These are phyloP conservation scores for Carallia pectinifolia DNA, from an alignment of 345 rosid genomes.

Conservation along the genomic window DNA sequence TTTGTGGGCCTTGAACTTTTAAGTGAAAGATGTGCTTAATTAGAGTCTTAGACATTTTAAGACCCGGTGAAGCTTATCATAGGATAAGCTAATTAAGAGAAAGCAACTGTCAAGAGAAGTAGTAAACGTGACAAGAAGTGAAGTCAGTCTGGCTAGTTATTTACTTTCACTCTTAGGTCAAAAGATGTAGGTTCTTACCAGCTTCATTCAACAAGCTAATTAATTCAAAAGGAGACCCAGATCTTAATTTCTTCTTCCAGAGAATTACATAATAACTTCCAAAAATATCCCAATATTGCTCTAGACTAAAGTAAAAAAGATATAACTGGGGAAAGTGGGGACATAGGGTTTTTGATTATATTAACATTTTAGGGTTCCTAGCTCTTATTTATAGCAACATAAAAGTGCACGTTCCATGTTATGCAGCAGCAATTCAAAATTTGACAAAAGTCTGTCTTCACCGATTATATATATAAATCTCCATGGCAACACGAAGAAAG, in stretches of 20 bases:
- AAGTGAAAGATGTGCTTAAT: neutral
- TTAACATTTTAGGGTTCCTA: conserved; percentile 44
- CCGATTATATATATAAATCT: conserved; percentile 21
- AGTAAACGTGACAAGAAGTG: neutral
- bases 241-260: conserved; percentile 11
- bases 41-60: neutral
- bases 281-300: conserved; percentile 26
- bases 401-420: conserved; percentile 38
- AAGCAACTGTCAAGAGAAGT: conserved; percentile 1
- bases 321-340: conserved; percentile 15
- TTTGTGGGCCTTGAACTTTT: too few species aligned
- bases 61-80: too few species aligned
- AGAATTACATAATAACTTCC: conserved; percentile 20
- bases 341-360: conserved; percentile 37
- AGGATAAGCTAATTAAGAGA: conserved; percentile 1
- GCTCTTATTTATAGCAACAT: conserved; percentile 42
- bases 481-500: neutral
- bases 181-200: conserved; percentile 27
- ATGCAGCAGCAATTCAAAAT: conserved; percentile 38
- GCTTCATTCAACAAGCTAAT: conserved; percentile 26
- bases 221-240: conserved; percentile 19
- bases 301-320: conserved; percentile 32
- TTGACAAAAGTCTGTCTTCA: conserved; percentile 34
- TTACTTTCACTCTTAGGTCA: conserved; percentile 22
- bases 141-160: neutral